Evolutionary conservation across 352 stramenopile species (phyloP).

Genomic region (Phytophthora parvispora): DNA sequence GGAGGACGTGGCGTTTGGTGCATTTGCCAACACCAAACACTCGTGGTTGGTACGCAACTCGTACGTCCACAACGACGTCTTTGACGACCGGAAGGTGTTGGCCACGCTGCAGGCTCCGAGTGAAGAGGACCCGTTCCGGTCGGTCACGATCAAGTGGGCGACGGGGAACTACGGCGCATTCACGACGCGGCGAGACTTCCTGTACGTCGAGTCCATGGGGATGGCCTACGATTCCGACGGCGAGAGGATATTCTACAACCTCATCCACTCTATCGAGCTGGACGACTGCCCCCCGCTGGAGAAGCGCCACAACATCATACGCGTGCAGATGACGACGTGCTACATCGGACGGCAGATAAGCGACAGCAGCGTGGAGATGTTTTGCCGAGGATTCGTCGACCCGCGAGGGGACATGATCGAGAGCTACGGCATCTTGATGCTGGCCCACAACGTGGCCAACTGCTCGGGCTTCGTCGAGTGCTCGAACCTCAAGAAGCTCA

Average conservation of each 20-base stretch:
- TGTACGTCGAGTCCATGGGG: constrained; percentile 54
- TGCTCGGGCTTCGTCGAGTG: constrained; percentile 47
- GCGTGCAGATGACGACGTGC: constrained; percentile 49
- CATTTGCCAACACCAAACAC: constrained; percentile 31
- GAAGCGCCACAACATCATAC: constrained; percentile 40
- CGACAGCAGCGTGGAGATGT: constrained; percentile 51
- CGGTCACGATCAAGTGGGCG: constrained; percentile 49
- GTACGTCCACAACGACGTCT: constrained; percentile 47
- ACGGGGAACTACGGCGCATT: constrained; percentile 39
- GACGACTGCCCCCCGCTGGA: constrained; percentile 31
- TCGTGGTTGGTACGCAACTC: constrained; percentile 37
- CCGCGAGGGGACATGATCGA: constrained; percentile 50
- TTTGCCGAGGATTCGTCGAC: constrained; percentile 56
- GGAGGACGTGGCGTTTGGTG: constrained; percentile 46
- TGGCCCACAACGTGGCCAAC: constrained; percentile 39
- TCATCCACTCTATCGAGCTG: constrained; percentile 51
- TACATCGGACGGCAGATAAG: constrained; percentile 51
- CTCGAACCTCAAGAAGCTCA: constrained; percentile 67
- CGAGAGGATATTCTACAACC: constrained; percentile 45
- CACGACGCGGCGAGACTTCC: constrained; percentile 39
- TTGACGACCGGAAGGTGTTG: constrained; percentile 45
- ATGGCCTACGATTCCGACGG: constrained; percentile 44
- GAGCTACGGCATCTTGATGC: constrained; percentile 42
- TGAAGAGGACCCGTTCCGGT: constrained; percentile 52
- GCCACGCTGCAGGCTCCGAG: constrained; percentile 41